Conservation (phyloP, 106 monocot species). For the Dioscorea alata region DNA sequence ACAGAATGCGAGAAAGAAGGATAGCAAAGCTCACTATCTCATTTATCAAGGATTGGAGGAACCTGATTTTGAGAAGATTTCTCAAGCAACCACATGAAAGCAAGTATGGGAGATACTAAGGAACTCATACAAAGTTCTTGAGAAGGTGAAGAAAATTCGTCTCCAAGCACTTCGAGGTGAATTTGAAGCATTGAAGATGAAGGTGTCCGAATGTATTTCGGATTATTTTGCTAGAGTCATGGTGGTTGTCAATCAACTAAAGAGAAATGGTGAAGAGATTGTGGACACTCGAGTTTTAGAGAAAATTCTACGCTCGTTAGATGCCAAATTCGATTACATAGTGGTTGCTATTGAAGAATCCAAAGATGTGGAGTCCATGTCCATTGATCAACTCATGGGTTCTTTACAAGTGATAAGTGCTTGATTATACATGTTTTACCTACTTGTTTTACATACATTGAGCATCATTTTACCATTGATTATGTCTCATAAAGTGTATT, state of each 20-base stretch:
- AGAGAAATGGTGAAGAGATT: not conserved
- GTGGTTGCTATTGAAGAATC: slow-evolving; percentile 1
- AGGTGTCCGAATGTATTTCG: not conserved
- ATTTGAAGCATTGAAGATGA: not conserved
- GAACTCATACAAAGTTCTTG: not conserved
- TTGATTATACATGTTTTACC: no score
- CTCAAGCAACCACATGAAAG: not conserved
- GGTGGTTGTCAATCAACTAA: not conserved
- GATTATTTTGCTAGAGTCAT: not conserved
- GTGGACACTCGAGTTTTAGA: not conserved
- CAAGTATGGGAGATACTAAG: not conserved
- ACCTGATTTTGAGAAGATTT: not conserved
- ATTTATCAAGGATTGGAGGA: not conserved
- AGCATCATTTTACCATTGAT: no score
- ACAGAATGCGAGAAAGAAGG: not conserved
- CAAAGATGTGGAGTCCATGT: not conserved
- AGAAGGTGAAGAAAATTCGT: not conserved
- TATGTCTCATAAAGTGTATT: no score
- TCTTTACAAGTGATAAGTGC: no score
- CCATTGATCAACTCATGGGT: not conserved
- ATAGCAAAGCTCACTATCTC: not conserved
- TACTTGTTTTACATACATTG: no score
- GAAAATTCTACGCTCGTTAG: not conserved
- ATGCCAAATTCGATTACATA: not conserved
- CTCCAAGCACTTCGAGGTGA: not conserved